Percentiles rank a stretch among this genome's conserved stretches.
phyloP scores from a whole-genome alignment of 805 yeast genomes.

The Candida golubevii region DNA sequence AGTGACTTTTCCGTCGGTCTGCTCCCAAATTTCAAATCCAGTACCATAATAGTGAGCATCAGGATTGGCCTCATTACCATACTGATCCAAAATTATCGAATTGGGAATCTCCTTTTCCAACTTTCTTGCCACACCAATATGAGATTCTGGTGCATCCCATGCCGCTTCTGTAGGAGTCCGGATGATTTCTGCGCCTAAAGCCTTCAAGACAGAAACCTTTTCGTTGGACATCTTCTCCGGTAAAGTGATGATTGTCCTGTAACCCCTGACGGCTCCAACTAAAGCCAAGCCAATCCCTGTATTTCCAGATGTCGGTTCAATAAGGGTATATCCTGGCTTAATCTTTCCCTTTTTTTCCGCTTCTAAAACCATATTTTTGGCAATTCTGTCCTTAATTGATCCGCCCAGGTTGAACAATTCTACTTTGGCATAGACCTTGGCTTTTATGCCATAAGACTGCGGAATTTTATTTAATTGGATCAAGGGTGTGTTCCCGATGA shows the following conservation, averaged over 20 bases:
- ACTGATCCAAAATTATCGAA: constrained; percentile 81
- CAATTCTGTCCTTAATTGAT: constrained; percentile 84
- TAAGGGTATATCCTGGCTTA: constrained; percentile 80
- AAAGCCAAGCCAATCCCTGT: constrained; percentile 89
- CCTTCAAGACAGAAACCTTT: constrained; percentile 81
- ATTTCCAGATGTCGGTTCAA: constrained; percentile 89
- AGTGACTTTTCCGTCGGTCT: constrained; percentile 64
- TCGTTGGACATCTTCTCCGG: constrained; percentile 93
- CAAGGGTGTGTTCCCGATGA: constrained; percentile 83
- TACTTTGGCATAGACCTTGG: constrained; percentile 66
- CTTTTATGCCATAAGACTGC: constrained; percentile 68
- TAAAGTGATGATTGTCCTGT: constrained; percentile 79
- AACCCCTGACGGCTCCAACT: constrained; percentile 83
- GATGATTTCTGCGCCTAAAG: constrained; percentile 85
- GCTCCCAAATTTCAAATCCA: constrained; percentile 81
- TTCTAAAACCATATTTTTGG: constrained; percentile 79
- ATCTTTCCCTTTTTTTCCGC: constrained; percentile 76
- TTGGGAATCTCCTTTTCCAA: constrained; percentile 80
- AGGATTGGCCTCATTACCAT: constrained; percentile 74
- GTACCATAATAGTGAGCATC: constrained; percentile 81
- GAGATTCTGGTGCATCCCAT: constrained; percentile 89
- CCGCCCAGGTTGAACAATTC: constrained; percentile 89
- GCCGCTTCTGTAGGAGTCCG: constrained; percentile 93
- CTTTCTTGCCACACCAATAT: constrained; percentile 80
- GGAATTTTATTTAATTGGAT: constrained; percentile 74